Evolutionary conservation across 2,329 filamentous ascomycete species (phyloP).

Genomic region (Verticillium longisporum): DNA sequence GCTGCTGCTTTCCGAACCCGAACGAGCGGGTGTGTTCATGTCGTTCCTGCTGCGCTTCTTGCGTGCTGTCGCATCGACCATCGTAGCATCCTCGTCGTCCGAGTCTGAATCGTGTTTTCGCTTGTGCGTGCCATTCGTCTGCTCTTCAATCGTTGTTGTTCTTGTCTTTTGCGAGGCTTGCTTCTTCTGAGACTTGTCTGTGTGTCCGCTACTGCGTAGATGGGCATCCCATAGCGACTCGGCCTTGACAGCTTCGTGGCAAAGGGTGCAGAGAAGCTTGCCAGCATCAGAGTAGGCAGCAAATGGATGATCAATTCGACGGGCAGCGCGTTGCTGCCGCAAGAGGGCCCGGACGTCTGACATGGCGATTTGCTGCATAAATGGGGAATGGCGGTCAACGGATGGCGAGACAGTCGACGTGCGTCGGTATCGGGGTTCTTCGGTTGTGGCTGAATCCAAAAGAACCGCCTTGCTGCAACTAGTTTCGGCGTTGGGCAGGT

Average conservation of each 20-base stretch:
- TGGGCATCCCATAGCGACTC: conserved; percentile 64
- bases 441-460: too few relatives aligned
- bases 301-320: conserved; percentile 64
- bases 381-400: not conserved
- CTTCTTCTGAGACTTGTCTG: not conserved
- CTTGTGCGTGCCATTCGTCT: conserved; percentile 14
- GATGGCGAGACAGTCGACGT: not conserved
- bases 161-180: not conserved
- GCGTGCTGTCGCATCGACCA: conserved; percentile 25
- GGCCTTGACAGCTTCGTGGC: conserved; percentile 56
- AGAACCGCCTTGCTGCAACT: too few relatives aligned
- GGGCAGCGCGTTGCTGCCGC: conserved; percentile 67
- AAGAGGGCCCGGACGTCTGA: conserved; percentile 74
- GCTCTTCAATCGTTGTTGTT: not conserved
- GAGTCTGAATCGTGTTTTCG: conserved; percentile 18
- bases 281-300: conserved; percentile 62
- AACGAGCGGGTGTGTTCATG: conserved; percentile 12
- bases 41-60: conserved; percentile 41
- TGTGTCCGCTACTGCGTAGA: conserved; percentile 27
- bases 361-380: conserved; percentile 38
- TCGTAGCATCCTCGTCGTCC: conserved; percentile 24
- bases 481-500: too few relatives aligned
- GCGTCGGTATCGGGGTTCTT: not conserved
- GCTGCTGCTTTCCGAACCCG: conserved; percentile 9
- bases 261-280: conserved; percentile 61